Conservation (phyloP, 2,329 filamentous ascomycete genomes). For the Alternaria brassicicola region DNA sequence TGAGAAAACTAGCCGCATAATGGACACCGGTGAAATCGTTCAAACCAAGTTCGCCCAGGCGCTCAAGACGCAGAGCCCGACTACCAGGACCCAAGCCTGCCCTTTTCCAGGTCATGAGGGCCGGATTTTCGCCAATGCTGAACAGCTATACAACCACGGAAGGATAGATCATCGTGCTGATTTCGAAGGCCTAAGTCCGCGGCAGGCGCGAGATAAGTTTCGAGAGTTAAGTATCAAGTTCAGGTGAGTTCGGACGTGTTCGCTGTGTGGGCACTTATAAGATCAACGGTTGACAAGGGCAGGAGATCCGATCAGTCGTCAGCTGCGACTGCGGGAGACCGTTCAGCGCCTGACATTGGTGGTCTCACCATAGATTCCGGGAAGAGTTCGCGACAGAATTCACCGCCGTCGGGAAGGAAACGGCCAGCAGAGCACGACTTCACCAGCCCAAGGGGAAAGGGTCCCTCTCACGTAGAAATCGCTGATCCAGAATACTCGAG, state of each 20-base stretch:
- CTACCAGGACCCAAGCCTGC: slow-evolving; percentile 31
- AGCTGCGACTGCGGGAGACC: slow-evolving; percentile 35
- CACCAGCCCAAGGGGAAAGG: slow-evolving; percentile 34
- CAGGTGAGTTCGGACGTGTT: slow-evolving; percentile 15
- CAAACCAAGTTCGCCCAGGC: slow-evolving; percentile 35
- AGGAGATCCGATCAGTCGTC: slow-evolving; percentile 34
- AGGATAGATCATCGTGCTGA: slow-evolving; percentile 34
- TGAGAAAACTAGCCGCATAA: slow-evolving; percentile 12
- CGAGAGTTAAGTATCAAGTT: slow-evolving; percentile 29
- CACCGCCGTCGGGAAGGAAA: slow-evolving; percentile 36
- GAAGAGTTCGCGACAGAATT: slow-evolving; percentile 26
- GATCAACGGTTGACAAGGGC: slow-evolving; percentile 8
- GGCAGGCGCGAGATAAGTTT: slow-evolving; percentile 30
- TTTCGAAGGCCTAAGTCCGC: slow-evolving; percentile 25
- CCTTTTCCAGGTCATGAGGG: slow-evolving; percentile 38
- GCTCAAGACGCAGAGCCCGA: slow-evolving; percentile 33
- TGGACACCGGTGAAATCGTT: slow-evolving; percentile 28
- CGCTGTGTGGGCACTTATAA: not conserved
- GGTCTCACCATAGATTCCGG: slow-evolving; percentile 33
- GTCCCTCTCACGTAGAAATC: slow-evolving; percentile 26
- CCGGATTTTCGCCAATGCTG: slow-evolving; percentile 36
- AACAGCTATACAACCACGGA: slow-evolving; percentile 36
- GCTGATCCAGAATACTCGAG: slow-evolving; percentile 37
- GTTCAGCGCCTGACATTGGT: slow-evolving; percentile 40
- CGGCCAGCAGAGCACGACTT: slow-evolving; percentile 38